Base-by-base conservation (phyloP, 2,329 filamentous ascomycete genomes). In the Sordariomycetes sp. region DNA sequence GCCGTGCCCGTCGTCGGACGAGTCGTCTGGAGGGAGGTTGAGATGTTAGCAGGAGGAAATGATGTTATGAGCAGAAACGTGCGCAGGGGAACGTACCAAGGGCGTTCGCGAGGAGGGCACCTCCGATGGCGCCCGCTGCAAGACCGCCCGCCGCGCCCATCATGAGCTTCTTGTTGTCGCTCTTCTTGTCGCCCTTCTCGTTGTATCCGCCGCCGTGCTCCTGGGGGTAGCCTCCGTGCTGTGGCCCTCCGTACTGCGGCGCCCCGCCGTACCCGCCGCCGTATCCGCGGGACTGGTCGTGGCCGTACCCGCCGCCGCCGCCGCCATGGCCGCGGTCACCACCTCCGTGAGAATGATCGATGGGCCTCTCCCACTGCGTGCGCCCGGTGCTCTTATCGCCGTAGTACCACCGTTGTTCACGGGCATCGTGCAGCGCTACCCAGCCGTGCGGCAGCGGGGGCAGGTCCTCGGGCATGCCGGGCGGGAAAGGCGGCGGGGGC, bases 321-420 rank as follows among this genome's bases (percentile, higher is more conserved):
- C 48, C 22, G 22, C 46, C 46, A 50, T n/a, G 18, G 18, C 40
- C 40, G 40, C 40, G 40, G n/a, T 8, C 40, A 16, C 43, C 25
- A 20, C 35, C 53, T 22, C 20, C 53, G 22, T 58, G 55, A 3
- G 43, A 53, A 35, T 58, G 54, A 63, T 55, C 69, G 66, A 14
- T 71, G 70, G 2, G 85, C 83, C 18, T 77, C 61, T 86, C 82
- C 85, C 85, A 88, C 68, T 87, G 83, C 0, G 81, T 79, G 59
- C 77, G 78, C 22, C 83, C 82, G 14, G 81, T 81, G 72, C 68
- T 88, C n/a, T n/a, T n/a, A n/a, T n/a, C 83, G 59, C 83, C 75
- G 65, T 85, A 89, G 71, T 81, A 88, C 73, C 81, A 87, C 58
- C 81, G 80, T 65, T 85, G 80, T 60, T 76, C 73, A 59, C 74